Base-by-base conservation (phyloP, 2,329 filamentous ascomycete genomes). In the Clathrospora elynae region DNA sequence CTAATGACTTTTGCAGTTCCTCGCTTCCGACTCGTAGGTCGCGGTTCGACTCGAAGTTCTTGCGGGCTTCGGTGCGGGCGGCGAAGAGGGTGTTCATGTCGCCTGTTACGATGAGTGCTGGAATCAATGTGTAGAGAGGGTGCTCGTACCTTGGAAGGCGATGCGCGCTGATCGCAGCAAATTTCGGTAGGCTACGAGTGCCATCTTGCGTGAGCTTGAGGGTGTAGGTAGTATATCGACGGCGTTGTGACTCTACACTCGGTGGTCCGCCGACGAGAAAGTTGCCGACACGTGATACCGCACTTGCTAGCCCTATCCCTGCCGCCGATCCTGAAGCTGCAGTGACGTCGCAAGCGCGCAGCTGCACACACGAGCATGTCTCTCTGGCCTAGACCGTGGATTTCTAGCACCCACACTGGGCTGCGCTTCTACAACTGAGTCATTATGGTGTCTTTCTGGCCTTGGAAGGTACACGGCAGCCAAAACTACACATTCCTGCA, bases 401-500 rank as follows among this genome's bases (percentile, higher is more conserved):
- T 26, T 22, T 43, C 38, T 32, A 46, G 59, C 59, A 62, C 58
- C 58, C 52, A 44, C 44, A 26, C 42, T 26, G 64, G 61, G 62
- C 55, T 57, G 51, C 35, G 43, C 30, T 12, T 45, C 42, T 55
- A 71, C 55, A 14, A 50, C 42, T 19, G 48, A 33, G 32, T 26
- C 51, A 57, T 6, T 31, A 93, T 93, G 88, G 86, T 91, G 62
- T 88, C 85, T 38, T 79, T 93, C 57, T 93, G 89, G 88, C 88
- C 89, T 53, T 95, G 57, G 57, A 60, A 49, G 46, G 59, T 55
- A 37, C 5, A 32, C 10, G 24, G 33, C 26, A 24, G 11, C n/a
- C 14, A 6, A 5, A 8, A 29, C 6, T 3, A 16, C 23, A n/a
- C 23, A 22, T 24, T 31, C 16, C 20, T n/a, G 14, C 22, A 26